Evolutionary conservation across 2,329 filamentous ascomycete species (phyloP).

Genomic region (Calonectria naviculata): DNA sequence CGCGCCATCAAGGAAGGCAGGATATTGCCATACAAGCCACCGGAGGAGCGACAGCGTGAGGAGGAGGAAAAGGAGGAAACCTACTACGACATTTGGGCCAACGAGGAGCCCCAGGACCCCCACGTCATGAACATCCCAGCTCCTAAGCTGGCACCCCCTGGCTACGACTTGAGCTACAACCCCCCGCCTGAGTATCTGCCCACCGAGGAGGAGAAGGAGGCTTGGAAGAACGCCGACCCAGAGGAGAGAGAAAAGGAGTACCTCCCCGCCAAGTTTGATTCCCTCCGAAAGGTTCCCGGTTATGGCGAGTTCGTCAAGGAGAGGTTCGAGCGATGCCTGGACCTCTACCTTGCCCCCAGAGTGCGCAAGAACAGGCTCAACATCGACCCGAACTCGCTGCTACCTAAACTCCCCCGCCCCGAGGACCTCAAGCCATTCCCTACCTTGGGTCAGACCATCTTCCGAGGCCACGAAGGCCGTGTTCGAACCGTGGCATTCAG

Average conservation of each 20-base stretch:
- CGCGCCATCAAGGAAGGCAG: conserved; percentile 94
- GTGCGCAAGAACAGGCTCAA: conserved; percentile 94
- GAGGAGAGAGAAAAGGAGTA: conserved; percentile 94
- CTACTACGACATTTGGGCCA: conserved; percentile 93
- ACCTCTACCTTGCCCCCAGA: conserved; percentile 93
- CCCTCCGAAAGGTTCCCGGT: conserved; percentile 90
- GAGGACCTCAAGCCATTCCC: conserved; percentile 97
- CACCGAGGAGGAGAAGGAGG: conserved; percentile 82
- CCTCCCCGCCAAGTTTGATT: conserved; percentile 82
- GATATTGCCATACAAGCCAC: conserved; percentile 89
- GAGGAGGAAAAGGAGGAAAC: conserved; percentile 77
- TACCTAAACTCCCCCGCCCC: conserved; percentile 92
- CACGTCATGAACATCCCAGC: conserved; percentile 96
- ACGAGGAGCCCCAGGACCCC: conserved; percentile 84
- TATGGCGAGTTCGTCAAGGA: conserved; percentile 94
- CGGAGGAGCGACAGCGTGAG: conserved; percentile 73
- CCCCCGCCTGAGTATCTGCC: conserved; percentile 95
- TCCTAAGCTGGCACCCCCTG: conserved; percentile 91
- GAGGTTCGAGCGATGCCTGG: conserved; percentile 93
- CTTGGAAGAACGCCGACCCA: conserved; percentile 87
- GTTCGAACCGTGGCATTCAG: conserved; percentile 89
- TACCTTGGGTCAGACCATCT: conserved; percentile 87
- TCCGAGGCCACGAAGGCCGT: conserved; percentile 87
- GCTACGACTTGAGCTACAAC: conserved; percentile 96
- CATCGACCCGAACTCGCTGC: conserved; percentile 91